Evolutionary conservation across 805 yeast genomes (phyloP), one percentile per base, ranked within the genome.

Genomic region (Ogataea neopini): DNA sequence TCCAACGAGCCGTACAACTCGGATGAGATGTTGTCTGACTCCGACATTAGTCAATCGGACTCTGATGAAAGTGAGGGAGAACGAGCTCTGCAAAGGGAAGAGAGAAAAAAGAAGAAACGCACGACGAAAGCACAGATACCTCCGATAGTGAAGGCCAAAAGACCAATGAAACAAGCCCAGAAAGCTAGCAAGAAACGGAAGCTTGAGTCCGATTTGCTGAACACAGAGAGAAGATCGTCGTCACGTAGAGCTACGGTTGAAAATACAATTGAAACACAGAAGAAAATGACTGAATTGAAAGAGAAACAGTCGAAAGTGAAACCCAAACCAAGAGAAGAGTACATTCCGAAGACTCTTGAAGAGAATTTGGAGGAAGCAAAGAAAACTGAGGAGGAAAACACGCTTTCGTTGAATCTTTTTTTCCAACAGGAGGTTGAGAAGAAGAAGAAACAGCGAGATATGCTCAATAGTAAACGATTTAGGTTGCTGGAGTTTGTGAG

Each of bases 341-440:
- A 55, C 43, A 69, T 72, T 14, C 71, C 73, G 47, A 69, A 81
- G 59, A 85, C 94, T 0, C 86, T 86, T 56, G 89, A 80, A 49
- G 88, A 86, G 60, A 71, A 84, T 34, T 66, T 86, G 38, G 84
- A 77, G n/a, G 94, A 89, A 63, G 98, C 99, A 1, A 71, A 83
- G 39, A 86, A 84, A 56, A 94, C 97, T 0, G 99, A 94, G 66
- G 75, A 77, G 61, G 76, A 78, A 37, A 94, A 94, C 64, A 70
- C 81, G 2, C 71, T 80, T 22, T 86, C 97, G 2, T 71, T 94
- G 54, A 81, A 86, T 52, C 74, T 78, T 58, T 94, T 87, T 61
- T 80, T 84, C 57, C 95, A 91, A 58, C 92, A 88, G 61, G 99
- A 94, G 63, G 71, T 85, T 35, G 83, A 81, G 40, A 84, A 88